Conservation (phyloP, 2,329 filamentous ascomycete genomes). For the Pseudonectria buxi region DNA sequence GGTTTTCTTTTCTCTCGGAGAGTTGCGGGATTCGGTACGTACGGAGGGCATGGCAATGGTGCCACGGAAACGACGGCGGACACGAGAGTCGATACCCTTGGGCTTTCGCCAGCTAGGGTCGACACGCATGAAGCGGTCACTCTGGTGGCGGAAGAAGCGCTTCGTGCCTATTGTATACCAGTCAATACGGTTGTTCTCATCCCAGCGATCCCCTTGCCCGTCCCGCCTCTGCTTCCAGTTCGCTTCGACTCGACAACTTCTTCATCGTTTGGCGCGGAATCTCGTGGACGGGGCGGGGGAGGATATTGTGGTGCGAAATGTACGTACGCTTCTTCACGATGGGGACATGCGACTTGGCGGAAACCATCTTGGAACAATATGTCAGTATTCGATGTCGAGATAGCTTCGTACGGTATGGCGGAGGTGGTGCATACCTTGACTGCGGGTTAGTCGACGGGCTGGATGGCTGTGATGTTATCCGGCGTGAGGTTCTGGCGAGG, state of each 20-base stretch:
- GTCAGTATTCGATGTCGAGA: constrained; percentile 22
- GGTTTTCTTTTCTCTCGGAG: constrained; percentile 2
- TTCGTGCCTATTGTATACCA: constrained; percentile 63
- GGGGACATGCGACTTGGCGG: constrained; percentile 97
- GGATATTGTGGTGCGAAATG: constrained; percentile 10
- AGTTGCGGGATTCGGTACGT: constrained; percentile 39
- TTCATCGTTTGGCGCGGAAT: constrained; percentile 8
- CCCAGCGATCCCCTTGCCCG: constrained; percentile 1
- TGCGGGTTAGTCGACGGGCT: constrained; percentile 29
- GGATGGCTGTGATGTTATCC: constrained; percentile 30
- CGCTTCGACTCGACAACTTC: constrained; percentile 10
- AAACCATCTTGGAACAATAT: constrained; percentile 68
- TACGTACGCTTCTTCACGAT: constrained; percentile 99
- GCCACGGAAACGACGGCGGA: constrained; percentile 95
- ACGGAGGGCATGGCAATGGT: constrained; percentile 97
- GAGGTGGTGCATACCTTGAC: constrained; percentile 33
- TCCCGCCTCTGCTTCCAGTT: constrained; percentile 3
- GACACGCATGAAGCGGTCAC: constrained; percentile 92
- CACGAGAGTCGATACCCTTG: constrained; percentile 99
- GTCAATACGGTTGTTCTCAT: constrained; percentile 30
- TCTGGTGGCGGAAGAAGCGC: constrained; percentile 96
- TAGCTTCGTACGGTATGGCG: constrained; percentile 5
- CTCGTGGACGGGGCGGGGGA: constrained; percentile 5
- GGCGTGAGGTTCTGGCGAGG: constrained; percentile 28
- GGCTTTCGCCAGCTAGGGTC: constrained; percentile 94